These are phyloP conservation scores for Chrysochromulina tobinii DNA, from an alignment of 78 protist species.

Conservation along the genomic window DNA sequence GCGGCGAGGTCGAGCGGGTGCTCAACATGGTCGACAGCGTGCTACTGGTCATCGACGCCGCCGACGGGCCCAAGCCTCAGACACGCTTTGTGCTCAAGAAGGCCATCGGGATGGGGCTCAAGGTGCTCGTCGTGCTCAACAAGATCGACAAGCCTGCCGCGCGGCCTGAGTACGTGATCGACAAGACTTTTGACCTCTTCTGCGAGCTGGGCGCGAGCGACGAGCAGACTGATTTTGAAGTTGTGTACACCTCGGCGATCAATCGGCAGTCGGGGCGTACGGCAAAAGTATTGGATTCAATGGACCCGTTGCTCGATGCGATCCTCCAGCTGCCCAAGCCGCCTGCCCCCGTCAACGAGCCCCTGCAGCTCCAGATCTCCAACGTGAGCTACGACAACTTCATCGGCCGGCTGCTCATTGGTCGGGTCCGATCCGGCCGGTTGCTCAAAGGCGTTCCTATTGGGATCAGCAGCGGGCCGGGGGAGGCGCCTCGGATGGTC, in stretches of 20 bases:
- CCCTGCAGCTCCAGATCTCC: slow-evolving; percentile 72
- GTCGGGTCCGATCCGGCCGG: neutral
- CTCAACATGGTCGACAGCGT: slow-evolving; percentile 41
- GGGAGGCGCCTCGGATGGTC: neutral
- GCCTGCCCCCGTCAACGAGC: neutral
- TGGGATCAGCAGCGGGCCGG: neutral
- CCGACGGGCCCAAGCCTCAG: slow-evolving; percentile 87
- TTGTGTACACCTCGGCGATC: slow-evolving; percentile 81
- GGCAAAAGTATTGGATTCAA: slow-evolving; percentile 26
- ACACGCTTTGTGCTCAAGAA: slow-evolving; percentile 87
- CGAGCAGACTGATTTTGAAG: slow-evolving; percentile 58
- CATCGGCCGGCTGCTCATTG: slow-evolving; percentile 56
- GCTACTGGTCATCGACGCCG: slow-evolving; percentile 87
- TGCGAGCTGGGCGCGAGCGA: slow-evolving; percentile 75
- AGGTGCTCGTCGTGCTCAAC: slow-evolving; percentile 80
- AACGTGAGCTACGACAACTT: slow-evolving; percentile 67
- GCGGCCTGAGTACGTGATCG: slow-evolving; percentile 1
- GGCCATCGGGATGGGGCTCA: slow-evolving; percentile 46
- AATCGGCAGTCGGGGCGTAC: slow-evolving; percentile 72
- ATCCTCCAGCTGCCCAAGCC: slow-evolving; percentile 60
- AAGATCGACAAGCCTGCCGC: slow-evolving; percentile 51
- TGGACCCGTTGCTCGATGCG: slow-evolving; percentile 78
- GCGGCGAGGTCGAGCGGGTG: slow-evolving; percentile 77
- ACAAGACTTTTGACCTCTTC: slow-evolving; percentile 77
- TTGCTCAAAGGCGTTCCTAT: neutral